A percentile compares a stretch with the other conserved stretches of the same genome.
Evolutionary conservation across 345 rosid genomes (phyloP).

Genomic region (Laguncularia racemosa): DNA sequence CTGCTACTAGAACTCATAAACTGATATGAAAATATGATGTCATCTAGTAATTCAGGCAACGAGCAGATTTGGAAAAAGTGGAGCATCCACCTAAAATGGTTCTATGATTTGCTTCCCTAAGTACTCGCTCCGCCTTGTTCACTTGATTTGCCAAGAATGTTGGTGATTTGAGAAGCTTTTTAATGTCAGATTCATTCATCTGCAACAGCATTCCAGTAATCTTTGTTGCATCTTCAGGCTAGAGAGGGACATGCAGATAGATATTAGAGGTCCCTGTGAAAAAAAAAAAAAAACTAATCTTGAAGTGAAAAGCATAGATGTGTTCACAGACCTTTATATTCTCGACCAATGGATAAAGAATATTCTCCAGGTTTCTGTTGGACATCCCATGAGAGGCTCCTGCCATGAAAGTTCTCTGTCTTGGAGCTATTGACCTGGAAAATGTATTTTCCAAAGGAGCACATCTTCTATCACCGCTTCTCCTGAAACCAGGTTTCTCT

Average conservation of each 20-base stretch:
- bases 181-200: conserved; percentile 11
- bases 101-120: conserved; percentile 18
- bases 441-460: conserved; percentile 3
- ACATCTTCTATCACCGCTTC: conserved; percentile 2
- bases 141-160: conserved; percentile 13
- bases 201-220: conserved; percentile 14
- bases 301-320: no score
- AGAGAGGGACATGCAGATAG: background rate
- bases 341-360: conserved; percentile 11
- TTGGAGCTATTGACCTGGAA: no score
- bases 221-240: conserved; percentile 16
- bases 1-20: background rate
- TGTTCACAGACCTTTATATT: conserved; percentile 14
- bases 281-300: no score
- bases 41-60: conserved; percentile 11
- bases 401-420: conserved; percentile 1
- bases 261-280: no score
- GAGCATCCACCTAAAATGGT: conserved; percentile 2
- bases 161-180: conserved; percentile 9
- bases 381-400: conserved; percentile 3
- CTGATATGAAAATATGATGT: background rate
- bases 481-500: conserved; percentile 5
- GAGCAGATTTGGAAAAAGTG: conserved; percentile 5
- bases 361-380: conserved; percentile 4
- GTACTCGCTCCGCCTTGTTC: conserved; percentile 11